Evolutionary conservation across 305 asterid species (phyloP), one percentile per base, ranked within the genome.

Genomic region (Rubia balearica): DNA sequence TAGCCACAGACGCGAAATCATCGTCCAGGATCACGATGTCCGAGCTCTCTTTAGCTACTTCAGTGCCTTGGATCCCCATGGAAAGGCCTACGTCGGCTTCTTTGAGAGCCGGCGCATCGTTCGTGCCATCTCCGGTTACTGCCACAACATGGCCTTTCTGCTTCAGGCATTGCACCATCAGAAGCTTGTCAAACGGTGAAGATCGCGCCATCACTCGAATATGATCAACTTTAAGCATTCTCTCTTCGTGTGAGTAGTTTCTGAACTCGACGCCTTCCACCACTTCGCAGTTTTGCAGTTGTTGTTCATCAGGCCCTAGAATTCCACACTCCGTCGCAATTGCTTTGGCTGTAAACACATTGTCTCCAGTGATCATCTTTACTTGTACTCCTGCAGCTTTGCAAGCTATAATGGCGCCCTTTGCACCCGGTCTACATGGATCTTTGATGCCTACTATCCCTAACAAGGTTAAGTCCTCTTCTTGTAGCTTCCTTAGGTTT

Each of bases 321-420:
- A 81, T 75, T 73, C 85, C 81, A 78, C 85, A 81, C 61, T 81
- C 83, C 4, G 30, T 46, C 68, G 83, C 83, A 56, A 81, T 73
- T 33, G 83, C 76, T 75, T 57, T 73, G 13, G 85, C 83, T 7
- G 79, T 73, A 22, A 60, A 76, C 19, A 73, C 51, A 45, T 81
- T 76, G 49, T 78, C 85, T 1, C 81, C 81, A 5, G 85, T 81
- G 60, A 81, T 74, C 85, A 81, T 81, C 65, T 73, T 78, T 63
- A 72, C 55, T 42, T 74, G 56, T 22, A 77, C 78, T 11, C 78
- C 78, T 1, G 82, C 80, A 24, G 40, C 68, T 36, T 24, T 68
- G 55, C 77, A 74, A 49, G 72, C 64, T 61, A 75, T 71, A 38
- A 81, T 73, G 40, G 82, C 82, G 7, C 27, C 46, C 46, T 67